These are phyloP conservation scores for Aspergillus sojae DNA, from an alignment of 2,329 filamentous ascomycete genomes.

Conservation along the genomic window DNA sequence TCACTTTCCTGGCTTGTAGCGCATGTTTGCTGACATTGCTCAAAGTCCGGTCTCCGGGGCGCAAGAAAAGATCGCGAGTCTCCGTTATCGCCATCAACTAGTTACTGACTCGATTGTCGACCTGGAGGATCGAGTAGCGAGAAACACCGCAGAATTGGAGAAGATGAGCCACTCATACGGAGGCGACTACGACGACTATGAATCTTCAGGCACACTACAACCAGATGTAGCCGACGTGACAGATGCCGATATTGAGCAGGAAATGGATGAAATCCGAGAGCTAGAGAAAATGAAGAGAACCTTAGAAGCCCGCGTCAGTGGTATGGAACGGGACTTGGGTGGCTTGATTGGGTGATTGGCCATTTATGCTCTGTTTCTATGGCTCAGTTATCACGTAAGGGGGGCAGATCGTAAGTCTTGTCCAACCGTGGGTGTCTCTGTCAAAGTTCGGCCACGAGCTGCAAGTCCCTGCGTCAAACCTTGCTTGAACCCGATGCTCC, in stretches of 20 bases:
- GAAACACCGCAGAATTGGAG: constrained; percentile 73
- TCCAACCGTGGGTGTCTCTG: neutral
- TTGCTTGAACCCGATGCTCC: neutral
- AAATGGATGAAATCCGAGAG: constrained; percentile 59
- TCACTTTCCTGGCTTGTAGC: neutral
- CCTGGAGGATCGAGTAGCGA: constrained; percentile 77
- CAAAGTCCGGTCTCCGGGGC: constrained; percentile 74
- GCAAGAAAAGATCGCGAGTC: constrained; percentile 70
- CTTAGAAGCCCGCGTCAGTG: constrained; percentile 66
- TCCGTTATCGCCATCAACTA: constrained; percentile 72
- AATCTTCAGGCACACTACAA: constrained; percentile 41
- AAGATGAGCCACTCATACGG: constrained; percentile 66
- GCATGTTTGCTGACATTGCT: constrained; percentile 17
- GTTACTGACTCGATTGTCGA: constrained; percentile 74
- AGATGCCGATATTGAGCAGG: constrained; percentile 48
- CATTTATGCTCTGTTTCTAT: neutral
- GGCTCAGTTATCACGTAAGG: neutral
- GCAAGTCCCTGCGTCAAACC: neutral
- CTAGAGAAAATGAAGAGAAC: constrained; percentile 65
- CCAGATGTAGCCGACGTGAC: constrained; percentile 34
- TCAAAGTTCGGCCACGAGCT: neutral
- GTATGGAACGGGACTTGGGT: constrained; percentile 70
- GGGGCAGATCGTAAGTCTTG: neutral
- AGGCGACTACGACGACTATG: constrained; percentile 59
- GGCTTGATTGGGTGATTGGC: constrained; percentile 55